Conservation (phyloP, 75 land plant species). For the Azolla pinnata region DNA sequence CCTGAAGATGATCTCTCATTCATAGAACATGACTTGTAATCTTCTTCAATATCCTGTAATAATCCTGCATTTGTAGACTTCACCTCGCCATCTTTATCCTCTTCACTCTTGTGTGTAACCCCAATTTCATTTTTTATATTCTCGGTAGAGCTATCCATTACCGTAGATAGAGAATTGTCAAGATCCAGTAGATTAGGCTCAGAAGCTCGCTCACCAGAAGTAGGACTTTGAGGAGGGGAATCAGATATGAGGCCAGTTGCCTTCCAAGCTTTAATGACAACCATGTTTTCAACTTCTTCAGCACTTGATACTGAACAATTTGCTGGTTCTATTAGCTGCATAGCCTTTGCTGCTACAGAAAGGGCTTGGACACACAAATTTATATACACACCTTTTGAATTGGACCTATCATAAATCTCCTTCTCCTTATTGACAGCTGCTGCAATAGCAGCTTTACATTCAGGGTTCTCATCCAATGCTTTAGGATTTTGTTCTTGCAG, state of each 20-base stretch:
- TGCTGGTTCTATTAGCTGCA: neutral
- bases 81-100: too few relatives aligned
- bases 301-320: neutral
- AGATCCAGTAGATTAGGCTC: too few relatives aligned
- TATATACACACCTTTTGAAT: constrained; percentile 76
- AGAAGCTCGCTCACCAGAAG: neutral
- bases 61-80: too few relatives aligned
- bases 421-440: constrained; percentile 80
- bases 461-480: constrained; percentile 51
- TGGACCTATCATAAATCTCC: constrained; percentile 69
- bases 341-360: constrained; percentile 18
- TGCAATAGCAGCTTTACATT: constrained; percentile 66
- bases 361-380: constrained; percentile 82
- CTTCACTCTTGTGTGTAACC: too few relatives aligned
- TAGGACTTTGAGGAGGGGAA: constrained; percentile 80
- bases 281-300: constrained; percentile 11
- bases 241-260: constrained; percentile 79
- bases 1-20: too few relatives aligned
- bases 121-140: too few relatives aligned
- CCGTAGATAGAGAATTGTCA: too few relatives aligned
- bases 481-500: constrained; percentile 47
- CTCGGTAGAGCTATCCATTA: too few relatives aligned
- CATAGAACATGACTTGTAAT: too few relatives aligned
- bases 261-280: constrained; percentile 47
- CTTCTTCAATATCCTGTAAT: too few relatives aligned